A percentile compares a stretch with the other conserved stretches of the same genome.
phyloP scores from a whole-genome alignment of 163 green algal species.

The Trebouxiophyceae sp. region DNA sequence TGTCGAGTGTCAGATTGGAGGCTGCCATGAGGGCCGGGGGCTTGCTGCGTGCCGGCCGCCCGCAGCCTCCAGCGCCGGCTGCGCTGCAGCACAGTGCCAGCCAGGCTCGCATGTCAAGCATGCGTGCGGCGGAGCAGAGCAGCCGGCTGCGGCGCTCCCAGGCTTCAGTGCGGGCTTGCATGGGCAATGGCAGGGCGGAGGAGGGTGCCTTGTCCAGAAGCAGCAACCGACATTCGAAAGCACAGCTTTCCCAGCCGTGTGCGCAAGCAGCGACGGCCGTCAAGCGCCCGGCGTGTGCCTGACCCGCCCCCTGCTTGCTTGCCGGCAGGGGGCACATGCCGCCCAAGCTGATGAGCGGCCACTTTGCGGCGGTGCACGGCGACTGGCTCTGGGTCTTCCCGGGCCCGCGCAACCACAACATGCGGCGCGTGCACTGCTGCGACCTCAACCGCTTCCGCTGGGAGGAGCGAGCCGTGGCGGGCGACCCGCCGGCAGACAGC shows the following conservation, averaged over 20 bases:
- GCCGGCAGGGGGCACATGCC: slow-evolving; percentile 12
- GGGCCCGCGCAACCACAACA: slow-evolving; percentile 23
- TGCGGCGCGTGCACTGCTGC: slow-evolving; percentile 17
- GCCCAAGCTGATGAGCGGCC: slow-evolving; percentile 11
- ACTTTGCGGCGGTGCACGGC: slow-evolving; percentile 16
- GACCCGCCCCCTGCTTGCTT: no score
- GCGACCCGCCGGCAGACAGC: slow-evolving; percentile 11
- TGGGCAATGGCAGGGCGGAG: no score
- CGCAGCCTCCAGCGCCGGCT: not conserved
- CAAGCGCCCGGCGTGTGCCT: no score
- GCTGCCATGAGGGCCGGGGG: not conserved
- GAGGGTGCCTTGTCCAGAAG: no score
- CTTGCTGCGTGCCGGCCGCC: not conserved
- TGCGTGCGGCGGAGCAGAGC: no score
- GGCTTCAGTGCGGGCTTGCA: no score
- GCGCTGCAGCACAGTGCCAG: not conserved
- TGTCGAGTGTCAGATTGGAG: not conserved
- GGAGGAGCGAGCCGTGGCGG: slow-evolving; percentile 8
- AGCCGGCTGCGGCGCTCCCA: no score
- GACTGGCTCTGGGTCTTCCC: slow-evolving; percentile 30
- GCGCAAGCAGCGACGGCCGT: no score
- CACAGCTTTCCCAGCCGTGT: no score
- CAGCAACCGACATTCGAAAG: no score
- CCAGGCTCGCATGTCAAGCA: not conserved
- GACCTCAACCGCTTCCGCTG: slow-evolving; percentile 16